Conservation (phyloP, 495 filamentous ascomycete species). For the Penicillium angulare region DNA sequence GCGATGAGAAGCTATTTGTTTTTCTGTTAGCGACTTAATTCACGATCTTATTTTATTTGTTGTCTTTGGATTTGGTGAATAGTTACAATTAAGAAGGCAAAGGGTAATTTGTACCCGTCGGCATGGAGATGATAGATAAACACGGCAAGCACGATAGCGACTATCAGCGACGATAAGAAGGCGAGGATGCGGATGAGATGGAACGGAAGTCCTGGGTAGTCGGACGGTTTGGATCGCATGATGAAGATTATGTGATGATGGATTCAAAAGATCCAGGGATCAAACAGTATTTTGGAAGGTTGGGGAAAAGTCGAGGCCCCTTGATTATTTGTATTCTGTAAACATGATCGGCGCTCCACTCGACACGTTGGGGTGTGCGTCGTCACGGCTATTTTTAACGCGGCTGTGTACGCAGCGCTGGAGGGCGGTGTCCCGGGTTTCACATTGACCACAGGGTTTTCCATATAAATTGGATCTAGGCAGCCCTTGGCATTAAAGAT, state of each 20-base stretch:
- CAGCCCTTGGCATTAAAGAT: too few species aligned
- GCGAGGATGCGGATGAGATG: constrained; percentile 52
- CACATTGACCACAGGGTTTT: too few species aligned
- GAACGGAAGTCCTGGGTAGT: constrained; percentile 58
- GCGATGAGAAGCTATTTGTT: constrained; percentile 51
- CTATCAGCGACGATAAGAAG: constrained; percentile 54
- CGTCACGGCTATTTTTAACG: constrained; percentile 25
- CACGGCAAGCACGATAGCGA: constrained; percentile 56
- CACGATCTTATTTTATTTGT: background rate
- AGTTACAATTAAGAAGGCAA: constrained; percentile 62
- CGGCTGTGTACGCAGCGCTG: constrained; percentile 6
- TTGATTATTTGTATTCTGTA: constrained; percentile 9
- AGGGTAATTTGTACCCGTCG: constrained; percentile 56
- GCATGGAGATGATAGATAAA: constrained; percentile 60
- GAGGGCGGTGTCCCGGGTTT: background rate
- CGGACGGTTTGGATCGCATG: constrained; percentile 50
- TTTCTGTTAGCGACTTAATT: constrained; percentile 2
- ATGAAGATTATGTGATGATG: constrained; percentile 5
- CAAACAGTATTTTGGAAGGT: too few species aligned
- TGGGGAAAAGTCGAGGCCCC: too few species aligned
- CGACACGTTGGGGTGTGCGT: constrained; percentile 25
- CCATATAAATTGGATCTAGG: too few species aligned
- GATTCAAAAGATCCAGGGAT: too few species aligned
- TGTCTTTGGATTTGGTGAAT: background rate
- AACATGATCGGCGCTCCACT: constrained; percentile 28